These are phyloP conservation scores for Castanospermum australe DNA, from an alignment of 306 rosid species.

Conservation along the genomic window DNA sequence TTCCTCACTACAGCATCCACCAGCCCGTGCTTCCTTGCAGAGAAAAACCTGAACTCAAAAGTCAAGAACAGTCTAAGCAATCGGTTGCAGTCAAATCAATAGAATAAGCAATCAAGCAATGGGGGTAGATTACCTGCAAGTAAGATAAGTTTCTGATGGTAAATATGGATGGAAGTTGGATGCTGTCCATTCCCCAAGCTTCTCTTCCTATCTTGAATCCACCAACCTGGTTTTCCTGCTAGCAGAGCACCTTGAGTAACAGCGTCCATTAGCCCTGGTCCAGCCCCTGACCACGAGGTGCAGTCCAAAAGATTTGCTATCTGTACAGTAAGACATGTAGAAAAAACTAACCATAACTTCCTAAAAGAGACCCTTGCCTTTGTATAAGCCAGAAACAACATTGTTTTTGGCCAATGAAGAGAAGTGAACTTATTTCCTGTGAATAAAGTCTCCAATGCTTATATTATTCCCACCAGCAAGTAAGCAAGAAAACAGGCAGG, in stretches of 20 bases:
- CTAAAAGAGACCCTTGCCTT: neutral
- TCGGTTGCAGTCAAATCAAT: neutral
- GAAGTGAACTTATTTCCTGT: neutral
- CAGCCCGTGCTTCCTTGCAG: conserved; percentile 95
- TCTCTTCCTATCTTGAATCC: conserved; percentile 90
- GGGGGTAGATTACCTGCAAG: conserved; percentile 64
- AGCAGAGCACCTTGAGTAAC: conserved; percentile 77
- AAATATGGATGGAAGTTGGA: conserved; percentile 78
- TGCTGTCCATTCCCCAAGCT: conserved; percentile 80
- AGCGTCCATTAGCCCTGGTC: conserved; percentile 97
- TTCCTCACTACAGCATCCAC: conserved; percentile 87
- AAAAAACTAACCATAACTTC: neutral
- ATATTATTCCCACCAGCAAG: conserved; percentile 4
- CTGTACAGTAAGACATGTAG: conserved; percentile 36
- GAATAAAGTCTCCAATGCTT: neutral
- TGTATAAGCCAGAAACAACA: neutral
- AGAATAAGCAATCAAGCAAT: conserved; percentile 6
- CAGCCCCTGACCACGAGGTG: conserved; percentile 91
- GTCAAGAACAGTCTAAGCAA: conserved; percentile 17
- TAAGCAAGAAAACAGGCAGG: conserved; percentile 20
- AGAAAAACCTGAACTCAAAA: conserved; percentile 70
- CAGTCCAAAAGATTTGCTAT: conserved; percentile 79
- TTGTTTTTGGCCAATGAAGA: neutral
- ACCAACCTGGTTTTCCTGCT: conserved; percentile 77
- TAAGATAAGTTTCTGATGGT: conserved; percentile 72